phyloP scores from a whole-genome alignment of 1,284 basidiomycete species.

The Trichosporon coremiiforme region DNA sequence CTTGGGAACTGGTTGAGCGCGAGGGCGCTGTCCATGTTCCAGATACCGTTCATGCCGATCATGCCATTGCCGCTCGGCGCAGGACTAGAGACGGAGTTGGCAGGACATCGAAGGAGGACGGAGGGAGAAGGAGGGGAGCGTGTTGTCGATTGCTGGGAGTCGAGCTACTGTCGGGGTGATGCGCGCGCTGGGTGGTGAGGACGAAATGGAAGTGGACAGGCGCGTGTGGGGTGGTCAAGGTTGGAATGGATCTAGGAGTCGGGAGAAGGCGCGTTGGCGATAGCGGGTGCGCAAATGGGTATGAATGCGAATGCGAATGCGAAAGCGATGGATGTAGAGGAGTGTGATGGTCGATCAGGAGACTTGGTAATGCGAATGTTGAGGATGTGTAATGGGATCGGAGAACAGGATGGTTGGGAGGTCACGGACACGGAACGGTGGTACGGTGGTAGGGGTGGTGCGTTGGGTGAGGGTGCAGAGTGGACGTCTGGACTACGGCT shows the following conservation, averaged over 20 bases:
- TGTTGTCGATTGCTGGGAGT: background rate
- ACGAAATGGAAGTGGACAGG: background rate
- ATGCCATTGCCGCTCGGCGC: slow-evolving; percentile 18
- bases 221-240: slow-evolving; percentile 1
- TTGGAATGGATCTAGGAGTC: background rate
- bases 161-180: slow-evolving; percentile 3
- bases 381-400: background rate
- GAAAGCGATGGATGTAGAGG: background rate
- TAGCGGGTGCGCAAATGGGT: background rate
- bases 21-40: slow-evolving; percentile 19
- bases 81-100: slow-evolving; percentile 15
- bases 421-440: background rate
- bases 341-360: background rate
- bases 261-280: background rate
- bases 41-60: slow-evolving; percentile 19
- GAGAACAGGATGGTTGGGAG: background rate
- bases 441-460: background rate
- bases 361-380: background rate
- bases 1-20: slow-evolving; percentile 29
- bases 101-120: slow-evolving; percentile 16
- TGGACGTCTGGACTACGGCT: background rate
- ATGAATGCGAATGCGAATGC: slow-evolving; percentile 6
- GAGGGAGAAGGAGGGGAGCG: slow-evolving; percentile 4
- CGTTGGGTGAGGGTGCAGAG: background rate
- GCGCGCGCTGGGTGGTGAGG: background rate